Base-by-base conservation (phyloP, 306 rosid genomes). In the Rosa persica region DNA sequence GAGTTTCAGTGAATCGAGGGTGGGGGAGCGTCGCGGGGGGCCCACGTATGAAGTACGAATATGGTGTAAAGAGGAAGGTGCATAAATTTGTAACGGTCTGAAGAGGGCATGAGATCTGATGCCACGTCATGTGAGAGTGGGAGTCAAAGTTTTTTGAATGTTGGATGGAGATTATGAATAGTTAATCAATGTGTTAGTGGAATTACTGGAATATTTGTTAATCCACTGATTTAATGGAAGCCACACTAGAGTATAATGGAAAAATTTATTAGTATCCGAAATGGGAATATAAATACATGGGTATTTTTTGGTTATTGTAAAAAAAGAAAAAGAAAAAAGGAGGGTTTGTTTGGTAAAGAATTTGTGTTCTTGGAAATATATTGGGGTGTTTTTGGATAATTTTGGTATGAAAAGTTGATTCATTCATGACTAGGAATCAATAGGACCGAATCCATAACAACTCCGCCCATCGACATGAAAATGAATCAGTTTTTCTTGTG, bases 1-100 rank as follows among this genome's bases (percentile, higher is more conserved):
- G 60, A 72, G 54, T 46, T 60, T 19, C 38, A 73, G 67, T 38
- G 67, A 20, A 74, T 74, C 43, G 47, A 42, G 70, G 70, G 78
- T 27, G 57, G 30, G 55, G 78, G 77, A 58, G 78, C 70, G 57
- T 25, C 2, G 15, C 8, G 16, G 3, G 30, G 78, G 74, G 2
- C 16, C 64, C 67, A 16, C 49, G 11, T 34, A 11, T n/a, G 8
- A 39, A 52, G 74, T 40, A 5, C 2, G 17, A 9, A 13, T 8
- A 34, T 72, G n/a, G n/a, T 19, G 16, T 34, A 36, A n/a, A n/a
- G 78, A 42, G 69, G 57, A 60, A 60, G 67, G 39, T 19, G 44
- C 67, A 5, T 39, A 15, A 55, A 38, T n/a, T 49, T 19, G 70
- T 9, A 75, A 75, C 78, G 78, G 78, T 75, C 78, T 30, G 40